Evolutionary conservation across 108 stramenopile species (phyloP), one percentile per base, ranked within the genome.

Genomic region (Skeletonema menzelii): DNA sequence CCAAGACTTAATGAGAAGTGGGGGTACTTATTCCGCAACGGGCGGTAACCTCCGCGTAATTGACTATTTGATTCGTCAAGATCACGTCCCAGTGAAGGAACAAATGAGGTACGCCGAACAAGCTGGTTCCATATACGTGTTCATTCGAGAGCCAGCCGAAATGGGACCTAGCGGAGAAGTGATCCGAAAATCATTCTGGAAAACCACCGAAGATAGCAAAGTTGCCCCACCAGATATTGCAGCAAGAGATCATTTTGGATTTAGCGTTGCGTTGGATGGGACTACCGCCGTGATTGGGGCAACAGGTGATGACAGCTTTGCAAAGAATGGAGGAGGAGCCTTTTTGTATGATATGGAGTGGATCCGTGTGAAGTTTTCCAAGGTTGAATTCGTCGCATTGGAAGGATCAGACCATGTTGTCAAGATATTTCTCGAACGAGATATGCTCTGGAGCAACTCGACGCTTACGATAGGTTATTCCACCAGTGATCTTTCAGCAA

Each of bases 401-500:
- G 91, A 95, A 59, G 83, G 83, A n/a, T 28, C 49, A 67, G 76
- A 85, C 31, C 70, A 62, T 30, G 1, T 59, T 27, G 87, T 81
- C 30, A 79, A 79, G 12, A 80, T 95, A 2, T 75, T 79, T 28
- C 62, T 94, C 30, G 27, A 63, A 17, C 77, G 93, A 60, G 88
- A 88, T 30, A 53, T 72, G 46, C 44, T 20, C 0, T 56, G 78
- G 47, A 63, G 74, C 44, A 34, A 74, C 27, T 47, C 35, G 3
- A 62, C 68, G 46, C 70, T 83, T 26, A 83, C 85, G 30, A 85
- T 94, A 0, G 84, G 65, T 7, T 95, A 93, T 63, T 77, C 85
- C 14, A 92, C 91, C 22, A 75, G 79, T 32, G 92, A 93, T 67
- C 68, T 93, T 11, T 90, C 91, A 24, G 92, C 91, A n/a, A 63